Evolutionary conservation across 805 yeast genomes (phyloP), one percentile per base, ranked within the genome.

Genomic region (Candida morakotiae): DNA sequence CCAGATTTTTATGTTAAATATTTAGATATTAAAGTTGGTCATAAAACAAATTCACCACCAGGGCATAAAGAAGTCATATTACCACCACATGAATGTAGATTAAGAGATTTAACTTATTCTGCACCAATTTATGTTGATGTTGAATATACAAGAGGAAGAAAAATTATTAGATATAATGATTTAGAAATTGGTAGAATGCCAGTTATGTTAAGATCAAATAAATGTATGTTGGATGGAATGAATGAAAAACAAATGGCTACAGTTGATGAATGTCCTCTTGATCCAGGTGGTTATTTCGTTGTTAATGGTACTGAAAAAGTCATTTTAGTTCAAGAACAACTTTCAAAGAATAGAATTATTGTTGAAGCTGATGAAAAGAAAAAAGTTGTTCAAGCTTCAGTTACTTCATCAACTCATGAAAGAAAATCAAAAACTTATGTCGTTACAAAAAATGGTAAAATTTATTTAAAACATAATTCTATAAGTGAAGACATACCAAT

Each of bases 301-400:
- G 97, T 91, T 34, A 91, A 91, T 56, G 98, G 98, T 59, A 93
- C 98, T 0, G 98, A 93, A 53, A 93, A 93, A 59, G 98, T 93
- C 31, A 93, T 93, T 45, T 73, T 93, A 48, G 94, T 93, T 29
- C 98, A 93, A 62, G 98, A 93, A 62, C 98, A 93, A 70, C 71
- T 93, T 58, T 83, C 95, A 35, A 93, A 93, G 65, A 93, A 93
- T 64, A 86, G 98, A 75, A 93, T 93, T 55, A 88, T 93, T 53
- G 98, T 93, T 10, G 99, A 93, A 62, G 93, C 96, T 1, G 99
- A 93, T 58, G 95, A 86, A 46, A 87, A 88, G 63, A 93, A 94
- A 60, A 83, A 81, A 3, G 81, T 93, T 16, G 96, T 89, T 15
- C 98, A 93, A 63, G 97, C 98, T 1, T 87, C 96, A 0, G 99